Conservation (phyloP, 495 filamentous ascomycete species). For the Aspergillus diversus region DNA sequence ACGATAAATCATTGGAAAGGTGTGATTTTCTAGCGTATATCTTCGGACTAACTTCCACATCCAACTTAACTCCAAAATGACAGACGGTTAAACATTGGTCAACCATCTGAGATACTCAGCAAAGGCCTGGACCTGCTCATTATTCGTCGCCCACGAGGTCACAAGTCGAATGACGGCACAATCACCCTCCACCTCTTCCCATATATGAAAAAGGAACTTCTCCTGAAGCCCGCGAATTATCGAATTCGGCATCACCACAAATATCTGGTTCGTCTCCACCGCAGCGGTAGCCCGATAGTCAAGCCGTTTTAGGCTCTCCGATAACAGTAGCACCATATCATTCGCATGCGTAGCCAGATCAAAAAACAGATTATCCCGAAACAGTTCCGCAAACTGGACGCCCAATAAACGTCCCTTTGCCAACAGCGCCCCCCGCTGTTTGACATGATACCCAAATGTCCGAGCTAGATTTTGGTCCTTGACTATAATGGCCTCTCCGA, state of each 20-base stretch:
- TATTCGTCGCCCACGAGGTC: not conserved
- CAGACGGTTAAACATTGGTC: too few species aligned
- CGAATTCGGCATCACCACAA: not conserved
- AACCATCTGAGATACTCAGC: not conserved
- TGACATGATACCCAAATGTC: not conserved
- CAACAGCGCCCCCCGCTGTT: not conserved
- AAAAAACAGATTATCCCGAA: not conserved
- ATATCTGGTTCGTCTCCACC: not conserved
- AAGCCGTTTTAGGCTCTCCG: not conserved
- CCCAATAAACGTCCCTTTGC: not conserved
- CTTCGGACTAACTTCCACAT: too few species aligned
- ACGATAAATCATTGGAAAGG: too few species aligned
- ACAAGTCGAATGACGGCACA: not conserved
- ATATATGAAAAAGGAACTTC: not conserved
- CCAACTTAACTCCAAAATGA: too few species aligned
- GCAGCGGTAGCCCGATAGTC: not conserved
- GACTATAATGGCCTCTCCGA: not conserved
- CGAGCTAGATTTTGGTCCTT: not conserved
- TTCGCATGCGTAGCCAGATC: not conserved
- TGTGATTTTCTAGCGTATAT: too few species aligned
- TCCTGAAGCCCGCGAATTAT: not conserved
- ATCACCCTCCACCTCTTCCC: not conserved
- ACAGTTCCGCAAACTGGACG: not conserved
- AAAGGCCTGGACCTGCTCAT: not conserved
- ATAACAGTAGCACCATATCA: not conserved